These are phyloP conservation scores for Ceratobasidium sp. DNA, from an alignment of 1,284 basidiomycete species.

Conservation along the genomic window DNA sequence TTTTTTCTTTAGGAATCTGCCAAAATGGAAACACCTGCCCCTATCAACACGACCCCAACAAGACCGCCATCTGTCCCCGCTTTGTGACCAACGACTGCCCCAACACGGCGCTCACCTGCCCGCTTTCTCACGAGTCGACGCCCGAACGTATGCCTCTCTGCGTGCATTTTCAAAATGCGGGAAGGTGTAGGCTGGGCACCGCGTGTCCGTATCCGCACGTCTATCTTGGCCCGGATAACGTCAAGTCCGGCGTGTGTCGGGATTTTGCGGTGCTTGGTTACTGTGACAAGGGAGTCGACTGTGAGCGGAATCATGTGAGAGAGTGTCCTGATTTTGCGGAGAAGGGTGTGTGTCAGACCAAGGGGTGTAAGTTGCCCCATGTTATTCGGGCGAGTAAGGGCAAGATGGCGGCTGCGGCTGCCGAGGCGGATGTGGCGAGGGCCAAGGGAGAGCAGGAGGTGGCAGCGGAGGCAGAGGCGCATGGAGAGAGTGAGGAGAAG, in stretches of 20 bases:
- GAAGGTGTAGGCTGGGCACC: conserved; percentile 80
- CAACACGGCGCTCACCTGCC: conserved; percentile 79
- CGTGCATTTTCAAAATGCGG: conserved; percentile 89
- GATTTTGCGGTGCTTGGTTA: conserved; percentile 94
- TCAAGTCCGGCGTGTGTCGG: conserved; percentile 81
- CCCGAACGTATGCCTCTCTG: conserved; percentile 93
- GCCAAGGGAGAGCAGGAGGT: conserved; percentile 42
- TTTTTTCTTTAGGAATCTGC: conserved; percentile 76
- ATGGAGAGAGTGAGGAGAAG: conserved; percentile 48
- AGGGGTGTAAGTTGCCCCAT: conserved; percentile 90
- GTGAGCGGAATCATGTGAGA: conserved; percentile 87
- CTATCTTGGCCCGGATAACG: conserved; percentile 70
- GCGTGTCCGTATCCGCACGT: conserved; percentile 92
- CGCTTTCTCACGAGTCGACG: conserved; percentile 88
- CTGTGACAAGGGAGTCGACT: conserved; percentile 86
- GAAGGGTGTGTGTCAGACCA: conserved; percentile 82
- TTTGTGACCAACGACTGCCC: conserved; percentile 88
- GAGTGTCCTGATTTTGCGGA: conserved; percentile 96
- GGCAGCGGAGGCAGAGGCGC: conserved; percentile 47
- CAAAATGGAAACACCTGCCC: conserved; percentile 89
- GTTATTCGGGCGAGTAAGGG: conserved; percentile 87
- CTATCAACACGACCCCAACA: conserved; percentile 89
- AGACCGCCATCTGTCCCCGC: conserved; percentile 91
- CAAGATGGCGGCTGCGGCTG: conserved; percentile 62
- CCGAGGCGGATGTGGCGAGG: conserved; percentile 47